Evolutionary conservation across 352 stramenopile genomes (phyloP), one percentile per base, ranked within the genome.

Genomic region (Peronosclerospora sorghi): DNA sequence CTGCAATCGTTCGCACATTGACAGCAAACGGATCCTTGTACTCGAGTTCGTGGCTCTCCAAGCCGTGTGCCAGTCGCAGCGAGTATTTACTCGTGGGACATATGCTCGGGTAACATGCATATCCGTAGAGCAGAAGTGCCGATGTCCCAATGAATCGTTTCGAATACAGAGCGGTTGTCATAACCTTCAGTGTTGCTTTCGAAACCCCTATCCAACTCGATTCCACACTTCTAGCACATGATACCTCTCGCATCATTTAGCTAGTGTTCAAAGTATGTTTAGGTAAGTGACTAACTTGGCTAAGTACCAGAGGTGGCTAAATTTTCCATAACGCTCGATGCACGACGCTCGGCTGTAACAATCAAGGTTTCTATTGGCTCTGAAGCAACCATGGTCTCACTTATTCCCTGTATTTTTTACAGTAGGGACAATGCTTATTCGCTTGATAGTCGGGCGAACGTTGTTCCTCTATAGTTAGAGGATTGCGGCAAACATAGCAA

Each of bases 1-100:
- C 63, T 6, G 78, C 78, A 32, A 91, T 68, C 8, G 64, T 40
- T 10, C 73, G 69, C 24, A 85, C 68, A 23, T 86, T 76, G 28
- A 73, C 32, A 10, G 76, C 75, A 38, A 88, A 87, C 2, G 68
- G 44, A 37, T 88, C 78, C 5, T 53, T 52, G 0, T 54, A 54
- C 14, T 77, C 62, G 35, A 91, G 51, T 45, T 74, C 44, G 18
- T 83, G 56, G 6, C 70, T 68, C 35, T 85, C 63, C 4, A 67
- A 28, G 3, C 65, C 75, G 21, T 86, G 60, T 5, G 74, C 74
- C 18, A 85, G 52, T 24, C 62, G 65, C 9, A 86, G 49, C 18
- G 73, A 79, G 49, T 68, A 67, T 20, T 56, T 41, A 39, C 73
- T 86, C 1, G 70, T 86, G 17, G 78, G 78, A 20, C 75, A 47